Evolutionary conservation across 768 basidiomycete species (phyloP).

Genomic region (Gymnopilus junonius): DNA sequence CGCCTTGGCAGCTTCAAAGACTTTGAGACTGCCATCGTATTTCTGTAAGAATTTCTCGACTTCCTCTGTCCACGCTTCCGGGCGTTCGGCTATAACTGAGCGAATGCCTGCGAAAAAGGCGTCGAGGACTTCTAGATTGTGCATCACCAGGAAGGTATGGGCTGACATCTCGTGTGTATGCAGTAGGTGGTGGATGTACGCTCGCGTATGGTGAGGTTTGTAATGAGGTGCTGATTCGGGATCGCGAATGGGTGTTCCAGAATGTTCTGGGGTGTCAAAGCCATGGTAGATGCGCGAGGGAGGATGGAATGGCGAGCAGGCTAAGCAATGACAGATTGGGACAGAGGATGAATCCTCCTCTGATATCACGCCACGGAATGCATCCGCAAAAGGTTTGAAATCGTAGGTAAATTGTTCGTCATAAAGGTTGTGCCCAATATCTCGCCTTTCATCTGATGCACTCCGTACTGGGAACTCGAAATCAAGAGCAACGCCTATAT

Average conservation of each 20-base stretch:
- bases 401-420: slow-evolving; percentile 58
- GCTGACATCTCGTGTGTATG: slow-evolving; percentile 92
- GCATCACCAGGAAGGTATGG: slow-evolving; percentile 72
- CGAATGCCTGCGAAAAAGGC: slow-evolving; percentile 68
- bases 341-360: background rate
- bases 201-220: slow-evolving; percentile 47
- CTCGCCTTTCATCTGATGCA: slow-evolving; percentile 27
- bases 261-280: slow-evolving; percentile 36
- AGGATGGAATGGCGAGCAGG: slow-evolving; percentile 55
- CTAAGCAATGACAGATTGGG: slow-evolving; percentile 52
- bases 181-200: slow-evolving; percentile 84
- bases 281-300: slow-evolving; percentile 48
- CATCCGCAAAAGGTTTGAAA: slow-evolving; percentile 56
- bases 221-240: slow-evolving; percentile 9
- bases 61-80: slow-evolving; percentile 43
- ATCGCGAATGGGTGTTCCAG: slow-evolving; percentile 3
- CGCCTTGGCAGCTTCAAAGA: slow-evolving; percentile 56
- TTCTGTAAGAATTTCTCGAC: slow-evolving; percentile 49
- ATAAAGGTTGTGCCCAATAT: slow-evolving; percentile 80
- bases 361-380: slow-evolving; percentile 30
- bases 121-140: slow-evolving; percentile 74
- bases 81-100: slow-evolving; percentile 23
- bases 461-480: slow-evolving; percentile 65
- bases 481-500: slow-evolving; percentile 76
- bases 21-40: slow-evolving; percentile 49